These are phyloP conservation scores for Litsea cubeba DNA, from an alignment of 164 flowering plant species.

Conservation along the genomic window DNA sequence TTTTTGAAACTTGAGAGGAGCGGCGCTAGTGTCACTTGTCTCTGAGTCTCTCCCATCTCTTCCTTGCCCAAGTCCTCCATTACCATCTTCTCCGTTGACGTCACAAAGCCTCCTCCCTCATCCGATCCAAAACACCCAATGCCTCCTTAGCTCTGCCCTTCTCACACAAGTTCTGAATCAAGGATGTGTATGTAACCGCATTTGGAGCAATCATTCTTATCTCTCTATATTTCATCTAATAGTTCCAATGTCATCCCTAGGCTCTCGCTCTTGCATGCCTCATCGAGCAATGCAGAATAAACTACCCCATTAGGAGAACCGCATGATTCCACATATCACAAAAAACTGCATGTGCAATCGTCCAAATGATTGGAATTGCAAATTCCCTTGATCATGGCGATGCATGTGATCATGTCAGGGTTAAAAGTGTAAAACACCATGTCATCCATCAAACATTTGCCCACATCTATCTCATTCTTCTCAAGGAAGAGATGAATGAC, in stretches of 20 bases:
- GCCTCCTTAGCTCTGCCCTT: conserved; percentile 26
- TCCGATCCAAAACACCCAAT: conserved; percentile 16
- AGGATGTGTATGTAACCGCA: conserved; percentile 67
- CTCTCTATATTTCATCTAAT: conserved; percentile 67
- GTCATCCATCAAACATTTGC: conserved; percentile 45
- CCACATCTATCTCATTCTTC: conserved; percentile 45
- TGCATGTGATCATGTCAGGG: conserved; percentile 63
- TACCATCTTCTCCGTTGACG: too few relatives aligned
- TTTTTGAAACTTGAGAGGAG: too few relatives aligned
- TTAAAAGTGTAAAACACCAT: conserved; percentile 64
- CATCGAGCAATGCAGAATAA: conserved; percentile 63
- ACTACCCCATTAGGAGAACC: conserved; percentile 51
- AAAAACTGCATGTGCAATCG: conserved; percentile 51
- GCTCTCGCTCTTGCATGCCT: conserved; percentile 50
- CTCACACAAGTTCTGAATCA: conserved; percentile 63
- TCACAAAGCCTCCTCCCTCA: not conserved
- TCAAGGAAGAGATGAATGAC: conserved; percentile 58
- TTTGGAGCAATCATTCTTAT: conserved; percentile 35
- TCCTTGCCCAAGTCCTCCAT: too few relatives aligned
- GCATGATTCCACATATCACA: conserved; percentile 51
- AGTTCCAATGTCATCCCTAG: conserved; percentile 56
- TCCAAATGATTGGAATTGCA: conserved; percentile 30
- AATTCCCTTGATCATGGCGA: conserved; percentile 34
- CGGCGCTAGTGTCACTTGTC: too few relatives aligned
- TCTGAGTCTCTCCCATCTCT: too few relatives aligned